Base-by-base conservation (phyloP, 345 rosid species). In the Euphorbia peplus region DNA sequence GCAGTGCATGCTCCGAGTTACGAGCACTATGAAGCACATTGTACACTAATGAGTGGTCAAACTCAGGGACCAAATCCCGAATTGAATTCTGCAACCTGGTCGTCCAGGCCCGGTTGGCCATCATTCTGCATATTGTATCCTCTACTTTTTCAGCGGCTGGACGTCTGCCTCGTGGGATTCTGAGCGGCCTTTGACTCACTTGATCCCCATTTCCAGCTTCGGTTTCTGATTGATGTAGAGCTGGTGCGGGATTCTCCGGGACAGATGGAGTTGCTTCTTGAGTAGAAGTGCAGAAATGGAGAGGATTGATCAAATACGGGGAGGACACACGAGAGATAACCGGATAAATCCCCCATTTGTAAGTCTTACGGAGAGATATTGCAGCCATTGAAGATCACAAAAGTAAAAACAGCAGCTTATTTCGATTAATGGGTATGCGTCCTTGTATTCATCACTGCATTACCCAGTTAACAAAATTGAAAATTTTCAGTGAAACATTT, bases 51-150 rank as follows among this genome's bases (percentile, higher is more conserved):
- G 95, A 75, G 67, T 86, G 84, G 60, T 90, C 96, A 70, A 92
- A 93, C 55, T 82, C 85, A 8, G 96, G 90, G 14, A 87, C 97
- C 28, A 93, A 76, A 66, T 78, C 71, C 70, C 98, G 89, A 72
- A 93, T 90, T 67, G 97, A 87, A 75, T 87, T 93, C 81, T 93
- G 97, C 69, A 93, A 76, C 12, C 96, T 89, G 57, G 96, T 90
- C 30, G 97, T 93, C 98, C 97, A 93, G 8, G 83, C 89, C 37
- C 93, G 86, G 14, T 77, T 85, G 32, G 84, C 83, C 96, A 93
- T 90, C 96, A 93, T 89, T 70, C 89, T 81, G 72, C 96, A 93
- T n/a, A 93, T 86, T 15, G 77, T 75, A 58, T 90, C 93, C 76
- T 93, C 98, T 28, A 87, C 9, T 66, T 85, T 93, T 66, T 87